Percentiles rank a stretch among this genome's conserved stretches.
Conservation (phyloP, 352 stramenopile genomes). For the Phytophthora sp. region DNA sequence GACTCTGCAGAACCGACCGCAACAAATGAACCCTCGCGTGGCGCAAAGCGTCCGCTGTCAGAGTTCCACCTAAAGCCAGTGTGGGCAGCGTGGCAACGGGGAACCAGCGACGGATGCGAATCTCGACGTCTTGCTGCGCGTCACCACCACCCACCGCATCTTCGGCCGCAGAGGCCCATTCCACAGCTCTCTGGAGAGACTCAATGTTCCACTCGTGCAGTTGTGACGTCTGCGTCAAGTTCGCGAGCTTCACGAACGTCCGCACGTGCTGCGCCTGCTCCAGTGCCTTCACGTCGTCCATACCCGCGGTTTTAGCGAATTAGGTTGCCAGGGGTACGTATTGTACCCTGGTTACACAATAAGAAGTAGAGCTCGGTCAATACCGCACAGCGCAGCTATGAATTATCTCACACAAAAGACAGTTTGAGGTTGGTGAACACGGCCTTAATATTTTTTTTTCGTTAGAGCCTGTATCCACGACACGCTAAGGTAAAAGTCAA, state of each 20-base stretch:
- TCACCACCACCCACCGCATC: conserved; percentile 19
- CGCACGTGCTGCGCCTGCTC: conserved; percentile 38
- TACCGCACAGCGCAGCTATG: too few species aligned
- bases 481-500: too few species aligned
- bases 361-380: too few species aligned
- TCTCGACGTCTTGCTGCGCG: conserved; percentile 27
- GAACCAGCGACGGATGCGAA: conserved; percentile 38
- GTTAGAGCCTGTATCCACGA: too few species aligned
- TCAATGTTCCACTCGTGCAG: conserved; percentile 60
- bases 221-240: conserved; percentile 54
- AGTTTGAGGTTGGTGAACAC: too few species aligned
- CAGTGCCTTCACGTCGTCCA: conserved; percentile 1
- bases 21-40: conserved; percentile 45
- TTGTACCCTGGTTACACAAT: too few species aligned
- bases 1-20: conserved; percentile 56
- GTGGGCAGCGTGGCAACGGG: conserved; percentile 48
- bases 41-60: conserved; percentile 20
- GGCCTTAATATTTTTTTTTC: too few species aligned
- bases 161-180: conserved; percentile 51
- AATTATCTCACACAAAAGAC: too few species aligned
- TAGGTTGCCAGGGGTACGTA: too few species aligned
- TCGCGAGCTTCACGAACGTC: conserved; percentile 54
- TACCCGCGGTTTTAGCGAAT: too few species aligned
- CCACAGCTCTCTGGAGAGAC: conserved; percentile 47
- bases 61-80: conserved; percentile 24